Evolutionary conservation across 768 basidiomycete species (phyloP), one percentile per base, ranked within the genome.

Genomic region (Tricholoma bakamatsutake): DNA sequence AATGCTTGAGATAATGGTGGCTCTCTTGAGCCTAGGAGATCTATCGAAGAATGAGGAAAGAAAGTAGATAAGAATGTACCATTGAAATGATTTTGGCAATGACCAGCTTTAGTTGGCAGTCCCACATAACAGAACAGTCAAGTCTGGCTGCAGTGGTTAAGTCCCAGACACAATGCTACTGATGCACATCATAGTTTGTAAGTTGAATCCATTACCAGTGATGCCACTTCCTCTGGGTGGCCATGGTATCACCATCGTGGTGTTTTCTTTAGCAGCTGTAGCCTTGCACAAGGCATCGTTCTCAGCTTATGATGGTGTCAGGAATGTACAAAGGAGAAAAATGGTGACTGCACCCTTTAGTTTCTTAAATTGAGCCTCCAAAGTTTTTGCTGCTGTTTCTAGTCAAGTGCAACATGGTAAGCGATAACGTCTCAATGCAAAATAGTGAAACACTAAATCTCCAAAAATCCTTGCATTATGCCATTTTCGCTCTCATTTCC

Each of bases 71-170:
- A 50, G 30, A 35, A 50, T 30, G 17, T 50, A 50, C 48, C n/a
- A 50, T 33, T 50, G 48, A n/a, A 33, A 50, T 50, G 48, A 50
- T 33, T 35, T 50, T 50, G 48, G 28, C 48, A 33, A 50, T 50
- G 30, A 50, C 48, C 12, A 11, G 31, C 27, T 17, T 50, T 33
- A n/a, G 30, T 35, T 50, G 48, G 48, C 10, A 30, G 48, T 35
- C 30, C 48, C 48, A 50, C n/a, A 9, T 50, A 50, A 50, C 48
- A 31, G 28, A 33, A 50, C 17, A 48, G 31, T 50, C 48, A 12
- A 50, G 30, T 18, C n/a, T 7, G 11, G 30, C 30, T 13, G 8
- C 10, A 17, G 30, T 18, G 24, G 34, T 35, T 17, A 50, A 2
- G 24, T 50, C 34, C 34, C 13, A 12, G 48, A 31, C 48, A 50